These are phyloP conservation scores for Diplogelasinospora grovesii DNA, from an alignment of 495 filamentous ascomycete species.

Conservation along the genomic window DNA sequence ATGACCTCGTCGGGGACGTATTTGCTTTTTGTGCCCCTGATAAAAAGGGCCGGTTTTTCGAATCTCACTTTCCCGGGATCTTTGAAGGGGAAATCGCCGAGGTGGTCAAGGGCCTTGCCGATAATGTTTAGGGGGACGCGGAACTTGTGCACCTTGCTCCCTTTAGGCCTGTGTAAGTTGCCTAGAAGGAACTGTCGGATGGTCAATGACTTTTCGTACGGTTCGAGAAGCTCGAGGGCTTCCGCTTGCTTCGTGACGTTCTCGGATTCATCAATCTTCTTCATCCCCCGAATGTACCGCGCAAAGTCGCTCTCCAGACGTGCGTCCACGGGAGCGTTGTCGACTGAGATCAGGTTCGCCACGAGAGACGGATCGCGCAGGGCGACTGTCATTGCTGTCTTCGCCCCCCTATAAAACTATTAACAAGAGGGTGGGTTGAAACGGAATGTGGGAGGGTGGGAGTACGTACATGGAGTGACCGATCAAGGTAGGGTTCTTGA, in stretches of 20 bases:
- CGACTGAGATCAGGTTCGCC: slow-evolving; percentile 68
- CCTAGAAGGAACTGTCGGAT: slow-evolving; percentile 65
- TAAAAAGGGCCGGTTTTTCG: slow-evolving; percentile 70
- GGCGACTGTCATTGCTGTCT: slow-evolving; percentile 85
- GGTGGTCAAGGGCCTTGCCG: slow-evolving; percentile 37
- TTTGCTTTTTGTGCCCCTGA: slow-evolving; percentile 73
- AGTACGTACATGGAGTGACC: slow-evolving; percentile 84
- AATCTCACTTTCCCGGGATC: slow-evolving; percentile 55
- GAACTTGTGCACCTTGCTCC: slow-evolving; percentile 30
- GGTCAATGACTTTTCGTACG: slow-evolving; percentile 61
- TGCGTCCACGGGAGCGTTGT: slow-evolving; percentile 87
- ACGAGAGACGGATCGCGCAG: slow-evolving; percentile 60
- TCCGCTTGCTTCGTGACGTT: slow-evolving; percentile 65
- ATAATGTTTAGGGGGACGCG: slow-evolving; percentile 39
- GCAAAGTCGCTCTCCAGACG: slow-evolving; percentile 66
- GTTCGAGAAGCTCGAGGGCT: slow-evolving; percentile 69
- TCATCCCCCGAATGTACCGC: slow-evolving; percentile 81
- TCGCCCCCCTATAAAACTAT: slow-evolving; percentile 66
- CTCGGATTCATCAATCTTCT: slow-evolving; percentile 60
- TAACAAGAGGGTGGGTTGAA: background rate
- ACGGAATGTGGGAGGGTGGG: background rate
- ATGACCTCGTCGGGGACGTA: slow-evolving; percentile 88
- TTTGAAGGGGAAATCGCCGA: slow-evolving; percentile 84
- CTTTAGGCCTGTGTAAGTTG: background rate
- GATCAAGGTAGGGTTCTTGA: slow-evolving; percentile 68